These are phyloP conservation scores for Bryoerythrophyllum caledonicum DNA, from an alignment of 225 moss, liverwort and hornwort genomes.

Conservation along the genomic window DNA sequence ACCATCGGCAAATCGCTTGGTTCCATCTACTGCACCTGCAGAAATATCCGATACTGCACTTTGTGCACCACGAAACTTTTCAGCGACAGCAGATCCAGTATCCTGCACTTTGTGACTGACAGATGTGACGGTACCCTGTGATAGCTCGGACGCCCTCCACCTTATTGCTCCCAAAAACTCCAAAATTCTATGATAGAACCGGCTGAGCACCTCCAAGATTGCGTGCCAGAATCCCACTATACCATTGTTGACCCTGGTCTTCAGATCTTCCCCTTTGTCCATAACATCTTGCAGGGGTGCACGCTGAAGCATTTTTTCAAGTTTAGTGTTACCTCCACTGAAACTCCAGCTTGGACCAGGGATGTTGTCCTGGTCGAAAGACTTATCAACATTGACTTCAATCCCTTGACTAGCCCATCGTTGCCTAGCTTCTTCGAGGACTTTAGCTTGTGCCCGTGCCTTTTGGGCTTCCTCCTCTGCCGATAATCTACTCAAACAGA, in stretches of 20 bases:
- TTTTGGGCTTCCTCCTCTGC: conserved; percentile 92
- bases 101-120: conserved; percentile 52
- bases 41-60: conserved; percentile 44
- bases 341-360: conserved; percentile 85
- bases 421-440: conserved; percentile 79
- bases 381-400: conserved; percentile 71
- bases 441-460: conserved; percentile 67
- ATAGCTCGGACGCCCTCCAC: conserved; percentile 45
- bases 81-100: conserved; percentile 34
- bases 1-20: conserved; percentile 74
- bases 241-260: conserved; percentile 52
- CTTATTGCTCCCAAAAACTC: conserved; percentile 47
- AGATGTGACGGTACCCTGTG: conserved; percentile 39
- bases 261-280: conserved; percentile 70
- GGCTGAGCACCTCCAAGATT: conserved; percentile 37
- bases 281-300: conserved; percentile 79
- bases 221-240: conserved; percentile 56
- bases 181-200: conserved; percentile 38
- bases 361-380: conserved; percentile 74
- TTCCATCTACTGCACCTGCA: conserved; percentile 58
- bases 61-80: conserved; percentile 38
- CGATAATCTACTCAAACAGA: conserved; percentile 59
- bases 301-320: conserved; percentile 68
- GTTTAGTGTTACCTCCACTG: conserved; percentile 62
- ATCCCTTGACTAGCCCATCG: conserved; percentile 86